Percentiles rank a stretch among this genome's conserved stretches.
These are phyloP conservation scores for Cryptococcus depauperatus DNA, from an alignment of 1,284 basidiomycete genomes.

Conservation along the genomic window DNA sequence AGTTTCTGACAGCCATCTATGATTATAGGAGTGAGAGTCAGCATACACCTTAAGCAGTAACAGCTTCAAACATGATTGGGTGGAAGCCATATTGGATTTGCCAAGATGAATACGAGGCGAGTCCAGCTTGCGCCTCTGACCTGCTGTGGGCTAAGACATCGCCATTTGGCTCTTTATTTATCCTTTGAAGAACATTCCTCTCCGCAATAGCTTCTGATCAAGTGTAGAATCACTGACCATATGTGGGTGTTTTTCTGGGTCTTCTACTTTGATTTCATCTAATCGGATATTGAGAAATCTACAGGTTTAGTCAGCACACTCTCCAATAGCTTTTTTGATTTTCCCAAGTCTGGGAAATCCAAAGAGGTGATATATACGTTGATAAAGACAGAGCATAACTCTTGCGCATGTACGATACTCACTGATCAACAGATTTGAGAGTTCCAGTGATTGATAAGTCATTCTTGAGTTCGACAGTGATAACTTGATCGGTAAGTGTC, in stretches of 20 bases:
- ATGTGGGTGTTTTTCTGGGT: conserved; percentile 90
- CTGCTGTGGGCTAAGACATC: no score
- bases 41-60: no score
- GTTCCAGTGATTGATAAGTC: conserved; percentile 95
- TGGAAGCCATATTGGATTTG: no score
- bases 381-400: no score
- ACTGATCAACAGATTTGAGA: conserved; percentile 98
- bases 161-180: no score
- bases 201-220: not conserved
- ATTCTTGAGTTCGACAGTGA: conserved; percentile 98
- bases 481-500: conserved; percentile 92
- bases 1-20: conserved; percentile 97
- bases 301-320: not conserved
- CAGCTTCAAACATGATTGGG: no score
- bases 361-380: no score
- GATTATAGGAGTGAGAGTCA: not conserved
- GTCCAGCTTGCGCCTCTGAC: no score
- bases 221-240: conserved; percentile 58
- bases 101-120: no score
- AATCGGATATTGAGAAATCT: conserved; percentile 97
- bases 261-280: conserved; percentile 86
- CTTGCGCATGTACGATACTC: conserved; percentile 31
- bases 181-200: no score
- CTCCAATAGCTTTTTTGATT: not conserved
- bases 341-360: no score